phyloP scores from a whole-genome alignment of 441 rosid species.

The Pelargonium citronellum region DNA sequence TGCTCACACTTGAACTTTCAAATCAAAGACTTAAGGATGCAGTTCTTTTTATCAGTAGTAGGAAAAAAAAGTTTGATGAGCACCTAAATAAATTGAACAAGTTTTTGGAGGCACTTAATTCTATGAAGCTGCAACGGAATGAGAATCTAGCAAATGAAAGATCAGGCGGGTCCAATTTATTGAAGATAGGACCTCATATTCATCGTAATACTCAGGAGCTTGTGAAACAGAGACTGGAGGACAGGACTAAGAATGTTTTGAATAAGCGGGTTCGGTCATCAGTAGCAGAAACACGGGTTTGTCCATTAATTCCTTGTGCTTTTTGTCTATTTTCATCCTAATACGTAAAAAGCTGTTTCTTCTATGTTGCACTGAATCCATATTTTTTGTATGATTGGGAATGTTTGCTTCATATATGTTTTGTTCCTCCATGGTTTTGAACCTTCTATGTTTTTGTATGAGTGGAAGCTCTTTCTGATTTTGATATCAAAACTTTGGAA shows the following conservation, averaged over 20 bases:
- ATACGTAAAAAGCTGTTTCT: background rate
- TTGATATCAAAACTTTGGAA: background rate
- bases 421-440: background rate
- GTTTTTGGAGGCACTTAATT: slow-evolving; percentile 30
- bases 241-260: slow-evolving; percentile 42
- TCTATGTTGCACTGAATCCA: background rate
- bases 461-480: background rate
- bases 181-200: slow-evolving; percentile 37
- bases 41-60: slow-evolving; percentile 30
- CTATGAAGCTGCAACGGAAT: slow-evolving; percentile 43
- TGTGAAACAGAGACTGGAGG: slow-evolving; percentile 45
- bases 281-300: slow-evolving; percentile 50
- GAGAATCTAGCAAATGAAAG: slow-evolving; percentile 40
- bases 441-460: background rate
- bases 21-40: background rate
- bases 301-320: slow-evolving; percentile 21
- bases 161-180: slow-evolving; percentile 32
- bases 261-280: slow-evolving; percentile 53
- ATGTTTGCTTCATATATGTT: slow-evolving; percentile 3
- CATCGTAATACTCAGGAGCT: slow-evolving; percentile 42
- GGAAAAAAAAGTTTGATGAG: slow-evolving; percentile 36
- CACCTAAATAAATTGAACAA: slow-evolving; percentile 36
- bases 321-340: slow-evolving; percentile 4
- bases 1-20: background rate
- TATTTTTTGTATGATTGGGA: background rate